Evolutionary conservation across 441 rosid genomes (phyloP).

Genomic region (Theobroma grandiflorum): DNA sequence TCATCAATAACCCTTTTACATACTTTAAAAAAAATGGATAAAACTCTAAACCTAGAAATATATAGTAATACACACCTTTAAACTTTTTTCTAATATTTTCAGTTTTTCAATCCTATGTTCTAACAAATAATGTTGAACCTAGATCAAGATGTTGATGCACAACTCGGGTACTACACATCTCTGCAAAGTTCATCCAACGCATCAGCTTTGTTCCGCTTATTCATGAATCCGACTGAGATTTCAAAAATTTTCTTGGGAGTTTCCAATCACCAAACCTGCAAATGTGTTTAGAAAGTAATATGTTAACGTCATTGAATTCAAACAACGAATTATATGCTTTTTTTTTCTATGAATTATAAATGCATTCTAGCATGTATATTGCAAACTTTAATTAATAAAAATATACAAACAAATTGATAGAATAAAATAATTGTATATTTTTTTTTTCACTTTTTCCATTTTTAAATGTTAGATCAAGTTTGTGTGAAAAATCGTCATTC

Average conservation of each 20-base stretch:
- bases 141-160: background rate
- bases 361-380: background rate
- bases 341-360: background rate
- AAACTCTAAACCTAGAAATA: no score
- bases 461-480: background rate
- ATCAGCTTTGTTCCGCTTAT: background rate
- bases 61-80: no score
- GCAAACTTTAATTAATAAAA: background rate
- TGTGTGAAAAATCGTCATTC: background rate
- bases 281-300: no score
- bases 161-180: background rate
- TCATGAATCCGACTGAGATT: background rate
- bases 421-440: background rate
- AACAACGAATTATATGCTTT: background rate
- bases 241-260: background rate
- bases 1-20: no score
- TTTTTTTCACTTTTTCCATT: background rate
- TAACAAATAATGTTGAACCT: background rate
- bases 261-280: conserved; percentile 1
- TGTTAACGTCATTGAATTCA: background rate
- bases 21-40: no score
- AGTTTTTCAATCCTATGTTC: no score
- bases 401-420: background rate
- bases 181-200: background rate
- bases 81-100: no score